Percentiles rank a stretch among this genome's conserved stretches.
phyloP scores from a whole-genome alignment of 106 monocot genomes.

The Vanilla planifolia region DNA sequence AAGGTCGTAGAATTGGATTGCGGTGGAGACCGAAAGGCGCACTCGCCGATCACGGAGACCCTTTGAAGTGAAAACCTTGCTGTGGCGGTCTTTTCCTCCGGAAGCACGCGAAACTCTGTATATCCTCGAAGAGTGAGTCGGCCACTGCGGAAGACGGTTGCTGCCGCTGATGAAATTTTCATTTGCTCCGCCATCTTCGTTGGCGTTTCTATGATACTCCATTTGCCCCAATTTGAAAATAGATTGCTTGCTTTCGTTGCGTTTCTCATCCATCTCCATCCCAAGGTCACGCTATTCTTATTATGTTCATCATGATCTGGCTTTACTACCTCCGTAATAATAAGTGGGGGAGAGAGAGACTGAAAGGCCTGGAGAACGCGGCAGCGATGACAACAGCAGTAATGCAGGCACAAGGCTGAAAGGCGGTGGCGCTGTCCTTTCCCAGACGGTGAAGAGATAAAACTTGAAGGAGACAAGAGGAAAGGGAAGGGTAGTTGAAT shows the following conservation, averaged over 20 bases:
- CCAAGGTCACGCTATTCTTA: constrained; percentile 38
- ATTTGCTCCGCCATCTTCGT: constrained; percentile 5
- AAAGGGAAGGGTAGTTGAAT: background rate
- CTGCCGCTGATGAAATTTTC: background rate
- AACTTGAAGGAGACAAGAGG: background rate
- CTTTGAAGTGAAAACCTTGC: constrained; percentile 91
- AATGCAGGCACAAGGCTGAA: background rate
- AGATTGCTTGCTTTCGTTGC: constrained; percentile 38
- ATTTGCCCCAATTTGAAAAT: constrained; percentile 5
- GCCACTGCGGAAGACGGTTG: constrained; percentile 22
- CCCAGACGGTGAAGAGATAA: constrained; percentile 4
- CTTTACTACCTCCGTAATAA: background rate
- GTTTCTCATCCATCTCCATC: constrained; percentile 44
- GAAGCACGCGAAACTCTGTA: constrained; percentile 82
- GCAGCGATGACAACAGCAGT: background rate
- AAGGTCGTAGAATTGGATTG: constrained; percentile 96
- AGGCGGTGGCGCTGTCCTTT: constrained; percentile 1
- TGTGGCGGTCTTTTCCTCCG: constrained; percentile 98
- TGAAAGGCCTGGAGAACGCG: background rate
- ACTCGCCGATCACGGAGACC: constrained; percentile 88
- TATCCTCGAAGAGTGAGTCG: constrained; percentile 66
- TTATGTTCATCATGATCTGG: background rate
- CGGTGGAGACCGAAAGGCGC: constrained; percentile 90
- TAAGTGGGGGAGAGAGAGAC: background rate
- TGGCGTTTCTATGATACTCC: constrained; percentile 12